A percentile compares a stretch with the other conserved stretches of the same genome.
Evolutionary conservation across 139 green algal genomes (phyloP).

Genomic region (Chlamydomonas eustigma): DNA sequence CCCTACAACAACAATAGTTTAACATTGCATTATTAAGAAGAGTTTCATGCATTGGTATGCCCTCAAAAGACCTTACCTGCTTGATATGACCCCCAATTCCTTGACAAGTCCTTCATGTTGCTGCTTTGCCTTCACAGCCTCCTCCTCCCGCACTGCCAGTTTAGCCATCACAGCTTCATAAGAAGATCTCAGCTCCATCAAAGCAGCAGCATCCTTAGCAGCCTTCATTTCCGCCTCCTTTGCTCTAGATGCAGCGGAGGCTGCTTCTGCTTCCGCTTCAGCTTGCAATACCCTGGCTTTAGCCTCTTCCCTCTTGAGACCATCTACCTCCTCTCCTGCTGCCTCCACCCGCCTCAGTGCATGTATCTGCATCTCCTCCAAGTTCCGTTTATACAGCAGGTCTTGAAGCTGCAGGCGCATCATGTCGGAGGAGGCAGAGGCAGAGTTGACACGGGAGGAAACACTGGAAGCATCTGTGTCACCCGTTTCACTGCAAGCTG

Average conservation of each 20-base stretch:
- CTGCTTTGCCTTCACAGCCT: constrained; percentile 25
- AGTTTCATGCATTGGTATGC: not conserved
- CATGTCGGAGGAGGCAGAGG: constrained; percentile 16
- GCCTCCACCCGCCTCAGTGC: not conserved
- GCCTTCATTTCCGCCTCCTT: constrained; percentile 5
- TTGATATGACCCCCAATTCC: constrained; percentile 46
- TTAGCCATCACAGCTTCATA: constrained; percentile 7
- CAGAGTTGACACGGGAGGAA: not conserved
- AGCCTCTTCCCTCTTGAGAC: constrained; percentile 28
- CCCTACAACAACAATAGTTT: not conserved
- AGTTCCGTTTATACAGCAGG: constrained; percentile 45
- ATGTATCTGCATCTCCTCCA: constrained; percentile 45
- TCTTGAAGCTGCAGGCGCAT: constrained; percentile 54
- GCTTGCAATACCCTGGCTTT: constrained; percentile 30
- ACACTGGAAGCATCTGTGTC: not conserved
- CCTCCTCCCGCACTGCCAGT: constrained; percentile 22
- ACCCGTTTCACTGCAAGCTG: too few species aligned
- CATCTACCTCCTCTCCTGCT: constrained; percentile 12
- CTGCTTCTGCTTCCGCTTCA: constrained; percentile 28
- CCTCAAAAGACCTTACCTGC: constrained; percentile 1
- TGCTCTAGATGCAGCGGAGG: not conserved
- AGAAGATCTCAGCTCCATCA: constrained; percentile 17
- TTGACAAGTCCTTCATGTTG: constrained; percentile 43
- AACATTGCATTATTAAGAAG: not conserved
- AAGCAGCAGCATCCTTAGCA: constrained; percentile 2